Percentiles rank a stretch among this genome's conserved stretches.
phyloP scores from a whole-genome alignment of 768 basidiomycete genomes.

The Amanita rimosa region DNA sequence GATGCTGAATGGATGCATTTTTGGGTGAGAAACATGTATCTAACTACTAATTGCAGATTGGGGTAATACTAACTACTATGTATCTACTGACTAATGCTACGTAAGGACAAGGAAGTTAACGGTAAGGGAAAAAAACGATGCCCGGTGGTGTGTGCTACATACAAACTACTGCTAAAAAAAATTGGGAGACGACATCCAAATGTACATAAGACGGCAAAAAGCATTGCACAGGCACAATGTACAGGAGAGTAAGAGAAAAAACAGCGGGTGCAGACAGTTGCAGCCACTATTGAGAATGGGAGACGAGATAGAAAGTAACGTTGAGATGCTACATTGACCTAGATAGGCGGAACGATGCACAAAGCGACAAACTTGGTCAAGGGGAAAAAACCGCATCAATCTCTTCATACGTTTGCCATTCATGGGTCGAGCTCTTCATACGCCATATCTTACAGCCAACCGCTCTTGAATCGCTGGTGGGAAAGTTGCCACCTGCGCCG shows the following conservation, averaged over 20 bases:
- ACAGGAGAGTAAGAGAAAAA: not conserved
- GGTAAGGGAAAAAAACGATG: conserved; percentile 11
- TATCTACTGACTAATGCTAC: conserved; percentile 41
- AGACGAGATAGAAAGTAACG: not conserved
- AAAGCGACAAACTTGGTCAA: conserved; percentile 4
- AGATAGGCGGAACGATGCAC: conserved; percentile 1
- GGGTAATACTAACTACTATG: conserved; percentile 22
- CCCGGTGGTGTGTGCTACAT: conserved; percentile 1
- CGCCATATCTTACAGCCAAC: conserved; percentile 76
- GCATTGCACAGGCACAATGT: not conserved
- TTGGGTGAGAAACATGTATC: conserved; percentile 4
- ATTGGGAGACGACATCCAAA: not conserved
- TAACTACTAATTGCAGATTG: conserved; percentile 38
- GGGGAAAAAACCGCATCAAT: conserved; percentile 7
- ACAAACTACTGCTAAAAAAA: conserved; percentile 4
- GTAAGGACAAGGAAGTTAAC: conserved; percentile 25
- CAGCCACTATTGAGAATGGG: not conserved
- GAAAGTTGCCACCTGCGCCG: conserved; percentile 69
- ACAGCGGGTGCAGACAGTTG: not conserved
- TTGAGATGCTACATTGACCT: not conserved
- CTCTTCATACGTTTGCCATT: not conserved
- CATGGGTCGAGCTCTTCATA: conserved; percentile 29
- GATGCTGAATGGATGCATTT: not conserved
- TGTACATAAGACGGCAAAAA: not conserved
- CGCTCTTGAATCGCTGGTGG: conserved; percentile 86